Conservation (phyloP, 768 basidiomycete genomes). For the Calocybe gangraenosa region DNA sequence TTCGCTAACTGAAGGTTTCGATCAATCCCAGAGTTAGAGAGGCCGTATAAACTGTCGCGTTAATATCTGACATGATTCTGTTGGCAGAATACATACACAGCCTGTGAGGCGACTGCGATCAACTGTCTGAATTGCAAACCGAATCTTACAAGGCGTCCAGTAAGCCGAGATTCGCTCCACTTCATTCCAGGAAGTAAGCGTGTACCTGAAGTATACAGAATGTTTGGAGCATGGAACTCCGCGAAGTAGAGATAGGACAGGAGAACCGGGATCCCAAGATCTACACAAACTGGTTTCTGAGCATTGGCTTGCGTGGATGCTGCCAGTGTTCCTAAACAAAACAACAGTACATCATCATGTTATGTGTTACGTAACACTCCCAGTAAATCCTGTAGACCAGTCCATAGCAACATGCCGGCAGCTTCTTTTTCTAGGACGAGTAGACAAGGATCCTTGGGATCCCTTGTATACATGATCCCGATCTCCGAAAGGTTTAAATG, state of each 20-base stretch:
- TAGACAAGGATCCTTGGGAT: constrained; percentile 78
- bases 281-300: constrained; percentile 80
- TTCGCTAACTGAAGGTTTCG: no score
- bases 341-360: constrained; percentile 24
- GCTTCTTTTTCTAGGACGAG: constrained; percentile 72
- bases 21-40: no score
- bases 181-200: no score
- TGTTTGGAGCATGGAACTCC: neutral
- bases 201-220: constrained; percentile 14
- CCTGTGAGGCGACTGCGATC: no score
- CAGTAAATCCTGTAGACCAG: constrained; percentile 92
- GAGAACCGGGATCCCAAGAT: neutral
- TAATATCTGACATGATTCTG: no score
- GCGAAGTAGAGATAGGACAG: constrained; percentile 1
- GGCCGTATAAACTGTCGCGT: no score
- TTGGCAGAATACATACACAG: no score
- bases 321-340: constrained; percentile 40
- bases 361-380: constrained; percentile 96
- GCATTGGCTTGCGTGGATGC: constrained; percentile 86
- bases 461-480: constrained; percentile 95
- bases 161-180: no score
- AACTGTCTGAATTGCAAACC: no score
- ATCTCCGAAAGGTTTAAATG: constrained; percentile 94
- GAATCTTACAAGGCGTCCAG: no score
- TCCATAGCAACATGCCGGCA: constrained; percentile 77